Conservation (phyloP, 225 moss, liverwort and hornwort genomes). For the Pleurozium schreberi region DNA sequence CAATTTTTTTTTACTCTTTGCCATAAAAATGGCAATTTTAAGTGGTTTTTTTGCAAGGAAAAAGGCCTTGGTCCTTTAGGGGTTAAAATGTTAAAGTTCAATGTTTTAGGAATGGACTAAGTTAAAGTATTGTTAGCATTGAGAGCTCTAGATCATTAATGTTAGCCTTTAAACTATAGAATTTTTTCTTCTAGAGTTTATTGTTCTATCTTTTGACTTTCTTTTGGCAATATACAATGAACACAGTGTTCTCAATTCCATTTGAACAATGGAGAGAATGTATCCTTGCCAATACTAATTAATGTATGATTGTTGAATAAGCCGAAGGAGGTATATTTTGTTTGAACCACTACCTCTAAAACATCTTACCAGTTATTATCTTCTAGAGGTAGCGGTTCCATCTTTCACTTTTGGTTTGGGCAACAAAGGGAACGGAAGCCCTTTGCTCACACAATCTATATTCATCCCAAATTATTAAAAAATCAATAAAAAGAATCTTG, state of each 20-base stretch:
- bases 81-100: neutral
- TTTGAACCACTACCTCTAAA: neutral
- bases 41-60: too few species aligned
- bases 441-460: too few species aligned
- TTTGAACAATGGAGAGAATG: neutral
- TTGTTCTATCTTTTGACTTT: neutral
- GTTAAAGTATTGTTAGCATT: neutral
- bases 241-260: neutral
- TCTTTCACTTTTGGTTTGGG: neutral
- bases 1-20: too few species aligned
- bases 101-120: neutral
- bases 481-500: neutral
- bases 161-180: neutral
- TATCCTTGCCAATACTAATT: neutral
- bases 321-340: fast-evolving
- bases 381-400: neutral
- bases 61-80: too few species aligned
- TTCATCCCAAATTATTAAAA: neutral
- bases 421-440: too few species aligned
- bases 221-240: neutral
- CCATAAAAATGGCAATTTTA: too few species aligned
- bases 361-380: neutral
- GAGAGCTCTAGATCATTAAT: too few species aligned
- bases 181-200: neutral
- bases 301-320: neutral